Evolutionary conservation across 2,329 filamentous ascomycete species (phyloP).

Genomic region (Fusarium sp.): DNA sequence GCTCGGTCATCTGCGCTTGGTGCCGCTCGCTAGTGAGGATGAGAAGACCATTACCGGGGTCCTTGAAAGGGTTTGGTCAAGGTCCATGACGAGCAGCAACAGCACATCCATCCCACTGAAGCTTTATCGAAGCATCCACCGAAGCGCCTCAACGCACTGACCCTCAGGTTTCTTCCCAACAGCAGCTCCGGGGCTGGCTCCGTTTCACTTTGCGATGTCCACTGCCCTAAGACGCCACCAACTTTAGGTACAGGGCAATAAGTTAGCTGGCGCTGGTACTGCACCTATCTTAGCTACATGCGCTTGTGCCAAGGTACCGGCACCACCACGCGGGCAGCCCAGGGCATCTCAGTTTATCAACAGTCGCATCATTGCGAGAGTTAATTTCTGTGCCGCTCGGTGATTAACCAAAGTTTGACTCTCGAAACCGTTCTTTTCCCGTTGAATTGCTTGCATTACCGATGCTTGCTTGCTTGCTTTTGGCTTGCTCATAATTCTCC

Average conservation of each 20-base stretch:
- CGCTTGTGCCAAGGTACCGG: constrained; percentile 34
- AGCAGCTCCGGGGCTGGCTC: constrained; percentile 20
- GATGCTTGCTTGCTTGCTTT: constrained; percentile 36
- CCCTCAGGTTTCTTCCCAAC: constrained; percentile 14
- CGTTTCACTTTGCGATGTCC: constrained; percentile 26
- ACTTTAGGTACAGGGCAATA: constrained; percentile 2
- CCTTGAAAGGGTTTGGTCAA: constrained; percentile 28
- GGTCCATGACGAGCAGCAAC: constrained; percentile 37
- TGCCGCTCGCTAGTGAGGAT: constrained; percentile 40
- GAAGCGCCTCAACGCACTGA: constrained; percentile 41
- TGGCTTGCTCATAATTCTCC: constrained; percentile 34
- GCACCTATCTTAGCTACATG: constrained; percentile 15
- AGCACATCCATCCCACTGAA: constrained; percentile 33
- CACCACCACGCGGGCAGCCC: constrained; percentile 25
- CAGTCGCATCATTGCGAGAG: constrained; percentile 19
- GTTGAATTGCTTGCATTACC: constrained; percentile 41
- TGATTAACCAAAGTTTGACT: constrained; percentile 9
- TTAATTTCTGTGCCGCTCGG: constrained; percentile 6
- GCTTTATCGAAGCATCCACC: constrained; percentile 42
- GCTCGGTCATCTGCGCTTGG: constrained; percentile 49
- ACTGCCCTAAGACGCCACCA: constrained; percentile 32
- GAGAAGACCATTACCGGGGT: constrained; percentile 34
- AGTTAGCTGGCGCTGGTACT: constrained; percentile 3
- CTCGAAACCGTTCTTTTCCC: constrained; percentile 11
- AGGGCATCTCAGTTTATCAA: constrained; percentile 9